A percentile compares a stretch with the other conserved stretches of the same genome.
Evolutionary conservation across 139 green algal genomes (phyloP).

Genomic region (Micractinium sp.): DNA sequence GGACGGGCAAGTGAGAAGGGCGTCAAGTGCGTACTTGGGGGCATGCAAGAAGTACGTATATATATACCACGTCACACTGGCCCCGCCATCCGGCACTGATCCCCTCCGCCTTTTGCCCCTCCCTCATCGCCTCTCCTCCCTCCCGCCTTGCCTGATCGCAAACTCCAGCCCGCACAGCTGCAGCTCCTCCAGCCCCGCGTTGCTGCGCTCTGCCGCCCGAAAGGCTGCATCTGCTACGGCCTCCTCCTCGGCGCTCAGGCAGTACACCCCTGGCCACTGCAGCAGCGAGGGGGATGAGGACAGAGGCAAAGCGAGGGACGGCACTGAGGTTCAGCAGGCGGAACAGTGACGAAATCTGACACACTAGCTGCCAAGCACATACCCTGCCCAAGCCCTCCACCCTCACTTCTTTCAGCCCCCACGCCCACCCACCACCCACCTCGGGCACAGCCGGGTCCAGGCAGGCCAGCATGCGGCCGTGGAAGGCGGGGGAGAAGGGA

Average conservation of each 20-base stretch:
- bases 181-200: constrained; percentile 29
- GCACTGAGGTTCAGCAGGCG: background rate
- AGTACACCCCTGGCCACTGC: constrained; percentile 49
- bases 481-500: constrained; percentile 44
- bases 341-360: background rate
- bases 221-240: background rate
- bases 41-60: too few relatives aligned
- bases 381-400: too few relatives aligned
- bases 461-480: constrained; percentile 35
- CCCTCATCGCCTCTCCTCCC: background rate
- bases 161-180: constrained; percentile 27
- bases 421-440: constrained; percentile 5
- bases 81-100: too few relatives aligned
- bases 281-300: background rate
- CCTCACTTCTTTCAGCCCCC: too few relatives aligned
- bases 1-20: background rate
- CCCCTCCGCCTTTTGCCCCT: background rate
- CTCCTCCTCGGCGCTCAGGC: constrained; percentile 29
- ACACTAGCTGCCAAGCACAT: background rate
- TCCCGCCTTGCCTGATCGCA: background rate
- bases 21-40: background rate
- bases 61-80: background rate
- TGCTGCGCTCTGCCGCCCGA: background rate
- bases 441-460: constrained; percentile 39
- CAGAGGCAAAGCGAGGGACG: background rate